Percentiles rank a stretch among this genome's conserved stretches.
phyloP scores from a whole-genome alignment of 1,139 yeast genomes.

The Citeromyces siamensis region DNA sequence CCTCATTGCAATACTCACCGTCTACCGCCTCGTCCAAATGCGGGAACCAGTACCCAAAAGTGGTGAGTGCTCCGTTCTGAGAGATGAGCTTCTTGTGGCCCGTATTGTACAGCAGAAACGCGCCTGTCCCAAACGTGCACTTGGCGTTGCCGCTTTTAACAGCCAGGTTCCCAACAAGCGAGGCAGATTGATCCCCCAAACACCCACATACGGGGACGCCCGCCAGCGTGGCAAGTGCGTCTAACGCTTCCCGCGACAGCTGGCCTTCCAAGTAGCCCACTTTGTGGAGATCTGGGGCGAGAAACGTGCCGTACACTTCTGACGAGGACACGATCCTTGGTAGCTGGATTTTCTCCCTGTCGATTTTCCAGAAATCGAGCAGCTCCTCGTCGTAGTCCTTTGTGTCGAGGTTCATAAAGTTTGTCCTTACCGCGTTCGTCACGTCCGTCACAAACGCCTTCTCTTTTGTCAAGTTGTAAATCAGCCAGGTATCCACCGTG shows the following conservation, averaged over 20 bases:
- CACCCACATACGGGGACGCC: slow-evolving; percentile 81
- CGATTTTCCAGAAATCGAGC: slow-evolving; percentile 70
- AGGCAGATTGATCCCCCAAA: slow-evolving; percentile 91
- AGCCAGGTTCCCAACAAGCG: slow-evolving; percentile 88
- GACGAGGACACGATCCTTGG: slow-evolving; percentile 79
- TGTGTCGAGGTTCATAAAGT: slow-evolving; percentile 76
- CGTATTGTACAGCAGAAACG: slow-evolving; percentile 82
- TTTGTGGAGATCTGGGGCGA: slow-evolving; percentile 39
- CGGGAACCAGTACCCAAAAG: slow-evolving; percentile 86
- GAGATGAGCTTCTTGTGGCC: slow-evolving; percentile 58
- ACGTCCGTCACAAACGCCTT: slow-evolving; percentile 71
- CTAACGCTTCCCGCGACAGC: slow-evolving; percentile 37
- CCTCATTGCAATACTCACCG: slow-evolving; percentile 26
- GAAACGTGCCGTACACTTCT: slow-evolving; percentile 65
- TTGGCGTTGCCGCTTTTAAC: slow-evolving; percentile 78
- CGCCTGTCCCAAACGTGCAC: slow-evolving; percentile 97
- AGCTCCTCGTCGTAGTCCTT: slow-evolving; percentile 67
- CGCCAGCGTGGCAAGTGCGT: slow-evolving; percentile 22
- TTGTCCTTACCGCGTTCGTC: slow-evolving; percentile 86
- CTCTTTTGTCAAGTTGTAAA: slow-evolving; percentile 73
- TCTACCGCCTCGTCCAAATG: slow-evolving; percentile 25
- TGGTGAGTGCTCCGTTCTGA: slow-evolving; percentile 75
- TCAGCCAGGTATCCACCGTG: slow-evolving; percentile 90
- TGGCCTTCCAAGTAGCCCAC: slow-evolving; percentile 35
- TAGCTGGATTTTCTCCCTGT: slow-evolving; percentile 50